Percentiles rank a stretch among this genome's conserved stretches.
Evolutionary conservation across 2,329 filamentous ascomycete species (phyloP).

Genomic region (Sclerotinia subarctica): DNA sequence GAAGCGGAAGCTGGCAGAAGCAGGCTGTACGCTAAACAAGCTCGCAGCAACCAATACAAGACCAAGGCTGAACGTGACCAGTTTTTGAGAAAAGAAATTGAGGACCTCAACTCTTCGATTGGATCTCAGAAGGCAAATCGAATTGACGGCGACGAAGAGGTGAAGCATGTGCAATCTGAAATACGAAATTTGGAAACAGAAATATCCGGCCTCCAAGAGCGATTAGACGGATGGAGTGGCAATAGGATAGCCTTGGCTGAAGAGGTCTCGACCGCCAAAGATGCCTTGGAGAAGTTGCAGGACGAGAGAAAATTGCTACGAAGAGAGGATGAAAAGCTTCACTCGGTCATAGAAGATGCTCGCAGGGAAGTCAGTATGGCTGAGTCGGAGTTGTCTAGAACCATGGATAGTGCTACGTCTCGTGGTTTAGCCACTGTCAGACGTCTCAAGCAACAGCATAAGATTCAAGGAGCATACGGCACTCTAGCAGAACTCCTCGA

Average conservation of each 20-base stretch:
- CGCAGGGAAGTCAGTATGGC: conserved; percentile 73
- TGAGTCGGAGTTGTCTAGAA: conserved; percentile 72
- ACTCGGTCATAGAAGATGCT: conserved; percentile 71
- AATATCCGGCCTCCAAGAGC: conserved; percentile 65
- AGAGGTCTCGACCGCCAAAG: conserved; percentile 72
- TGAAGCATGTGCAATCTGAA: conserved; percentile 64
- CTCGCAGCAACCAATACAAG: conserved; percentile 79
- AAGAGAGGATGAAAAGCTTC: conserved; percentile 84
- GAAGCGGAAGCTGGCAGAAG: conserved; percentile 71
- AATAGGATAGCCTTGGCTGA: conserved; percentile 70
- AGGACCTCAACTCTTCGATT: conserved; percentile 72
- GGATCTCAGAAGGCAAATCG: conserved; percentile 80
- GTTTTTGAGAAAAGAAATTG: conserved; percentile 76
- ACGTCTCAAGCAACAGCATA: conserved; percentile 72
- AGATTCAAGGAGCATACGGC: conserved; percentile 84
- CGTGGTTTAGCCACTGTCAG: conserved; percentile 84
- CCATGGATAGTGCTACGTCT: conserved; percentile 87
- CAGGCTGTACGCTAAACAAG: conserved; percentile 88
- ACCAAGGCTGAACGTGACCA: conserved; percentile 85
- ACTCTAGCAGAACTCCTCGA: conserved; percentile 91
- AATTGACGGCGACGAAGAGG: conserved; percentile 81
- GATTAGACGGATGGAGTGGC: conserved; percentile 75
- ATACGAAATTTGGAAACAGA: conserved; percentile 72
- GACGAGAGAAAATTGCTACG: conserved; percentile 86
- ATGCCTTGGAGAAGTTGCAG: conserved; percentile 71